phyloP scores from a whole-genome alignment of 495 filamentous ascomycete genomes.

The Chaetomium fimeti region DNA sequence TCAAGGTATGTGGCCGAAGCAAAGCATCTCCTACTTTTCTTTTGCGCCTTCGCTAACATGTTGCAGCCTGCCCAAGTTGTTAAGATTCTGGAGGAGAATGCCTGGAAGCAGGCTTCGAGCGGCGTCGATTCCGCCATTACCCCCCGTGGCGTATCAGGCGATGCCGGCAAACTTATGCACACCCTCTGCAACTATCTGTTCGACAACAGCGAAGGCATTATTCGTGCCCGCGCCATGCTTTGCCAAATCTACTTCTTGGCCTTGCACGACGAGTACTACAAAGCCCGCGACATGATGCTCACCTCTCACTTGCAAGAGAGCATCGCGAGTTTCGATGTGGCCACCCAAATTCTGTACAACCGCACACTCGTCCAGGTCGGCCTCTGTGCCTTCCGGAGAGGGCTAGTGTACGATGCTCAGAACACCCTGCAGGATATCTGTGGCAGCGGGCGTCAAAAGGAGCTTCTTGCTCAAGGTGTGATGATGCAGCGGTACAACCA shows the following conservation, averaged over 20 bases:
- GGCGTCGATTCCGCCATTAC: constrained; percentile 76
- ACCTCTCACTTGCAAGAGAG: constrained; percentile 99
- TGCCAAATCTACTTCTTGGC: constrained; percentile 98
- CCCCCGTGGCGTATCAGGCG: constrained; percentile 59
- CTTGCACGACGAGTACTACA: constrained; percentile 95
- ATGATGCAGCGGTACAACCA: constrained; percentile 95
- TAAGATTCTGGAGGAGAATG: constrained; percentile 84
- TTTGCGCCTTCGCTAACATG: constrained; percentile 30
- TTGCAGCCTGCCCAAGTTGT: constrained; percentile 81
- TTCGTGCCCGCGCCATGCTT: constrained; percentile 93
- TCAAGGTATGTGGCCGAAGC: constrained; percentile 64
- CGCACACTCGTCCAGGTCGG: constrained; percentile 96
- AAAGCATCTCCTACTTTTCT: not conserved
- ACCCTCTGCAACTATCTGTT: constrained; percentile 93
- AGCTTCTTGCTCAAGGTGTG: constrained; percentile 93
- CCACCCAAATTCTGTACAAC: constrained; percentile 98
- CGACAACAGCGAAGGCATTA: constrained; percentile 87
- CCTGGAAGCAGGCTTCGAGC: constrained; percentile 78
- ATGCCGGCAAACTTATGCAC: constrained; percentile 74
- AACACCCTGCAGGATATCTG: constrained; percentile 96
- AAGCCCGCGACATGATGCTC: constrained; percentile 95
- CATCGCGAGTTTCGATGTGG: constrained; percentile 90
- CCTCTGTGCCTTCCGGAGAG: constrained; percentile 95
- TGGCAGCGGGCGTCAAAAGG: constrained; percentile 94
- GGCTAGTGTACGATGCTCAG: constrained; percentile 95